Base-by-base conservation (phyloP, 345 rosid species). In the Eucalyptus erythrocorys region DNA sequence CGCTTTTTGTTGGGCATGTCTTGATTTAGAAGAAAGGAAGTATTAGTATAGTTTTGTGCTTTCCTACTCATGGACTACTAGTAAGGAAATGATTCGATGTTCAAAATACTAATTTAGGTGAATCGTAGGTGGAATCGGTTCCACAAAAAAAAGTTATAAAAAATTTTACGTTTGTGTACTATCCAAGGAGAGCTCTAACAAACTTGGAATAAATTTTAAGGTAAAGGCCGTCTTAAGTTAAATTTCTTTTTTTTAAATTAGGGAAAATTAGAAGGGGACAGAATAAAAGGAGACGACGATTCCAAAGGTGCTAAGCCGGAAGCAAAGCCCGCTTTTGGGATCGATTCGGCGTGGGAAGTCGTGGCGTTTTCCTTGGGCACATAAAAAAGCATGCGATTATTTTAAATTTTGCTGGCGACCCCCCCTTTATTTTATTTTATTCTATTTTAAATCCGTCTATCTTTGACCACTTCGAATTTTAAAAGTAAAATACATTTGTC, bases 261-360 rank as follows among this genome's bases (percentile, higher is more conserved):
- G 22, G 76, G 76, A 32, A 14, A 64, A 64, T n/a, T 14, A 7
- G 76, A n/a, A n/a, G 76, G 76, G 37, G 76, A n/a, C 76, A 64
- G 5, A 64, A n/a, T 15, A n/a, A n/a, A n/a, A 71, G 81, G 37
- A 17, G 82, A 71, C 4, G 45, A 6, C 24, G 27, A 37, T 37
- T 40, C 82, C 84, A 14, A 50, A 85, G 87, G 21, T 37, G 55
- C 87, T 42, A 3, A 85, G 34, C 24, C 9, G 7, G 64, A 26
- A 86, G 42, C 87, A 30, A 45, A 86, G 57, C 87, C 37, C 64
- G 66, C 42, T n/a, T n/a, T 48, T 27, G 66, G 87, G 64, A 86
- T 86, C 42, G 16, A 76, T 53, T 24, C 27, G 2, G 4, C 32
- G 37, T 51, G 24, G 71, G 32, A 32, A 34, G 48, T 34, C 4